phyloP scores from a whole-genome alignment of 345 rosid species.

The Cardamine chenopodiifolia region DNA sequence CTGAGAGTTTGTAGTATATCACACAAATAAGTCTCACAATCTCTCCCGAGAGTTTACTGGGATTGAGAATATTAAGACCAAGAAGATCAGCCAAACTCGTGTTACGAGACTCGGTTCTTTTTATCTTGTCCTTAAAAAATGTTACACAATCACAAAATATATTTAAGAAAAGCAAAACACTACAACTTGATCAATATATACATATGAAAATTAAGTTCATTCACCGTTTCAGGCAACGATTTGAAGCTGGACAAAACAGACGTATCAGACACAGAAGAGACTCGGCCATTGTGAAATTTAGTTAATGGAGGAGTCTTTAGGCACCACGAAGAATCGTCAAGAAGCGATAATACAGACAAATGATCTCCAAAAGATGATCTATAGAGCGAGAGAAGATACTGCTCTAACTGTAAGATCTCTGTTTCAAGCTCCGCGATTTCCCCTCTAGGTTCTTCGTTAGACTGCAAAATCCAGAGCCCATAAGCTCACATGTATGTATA shows the following conservation, averaged over 20 bases:
- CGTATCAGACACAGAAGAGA: slow-evolving; percentile 20
- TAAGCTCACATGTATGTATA: neutral
- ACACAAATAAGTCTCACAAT: slow-evolving; percentile 68
- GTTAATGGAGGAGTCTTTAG: slow-evolving; percentile 15
- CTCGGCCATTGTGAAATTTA: slow-evolving; percentile 37
- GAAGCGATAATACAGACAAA: slow-evolving; percentile 24
- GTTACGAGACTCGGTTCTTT: slow-evolving; percentile 45
- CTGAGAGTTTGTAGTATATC: slow-evolving; percentile 61
- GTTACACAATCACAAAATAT: slow-evolving; percentile 3
- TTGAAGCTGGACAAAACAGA: slow-evolving; percentile 11
- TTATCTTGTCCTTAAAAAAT: slow-evolving; percentile 48
- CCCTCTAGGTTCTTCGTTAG: slow-evolving; percentile 53
- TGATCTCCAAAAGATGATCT: slow-evolving; percentile 61
- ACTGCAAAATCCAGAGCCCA: slow-evolving; percentile 41
- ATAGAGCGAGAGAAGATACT: slow-evolving; percentile 64
- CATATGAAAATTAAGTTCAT: neutral
- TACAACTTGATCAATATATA: neutral
- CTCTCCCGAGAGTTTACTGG: slow-evolving; percentile 67
- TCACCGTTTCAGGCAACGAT: slow-evolving; percentile 21
- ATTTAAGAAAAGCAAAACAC: neutral
- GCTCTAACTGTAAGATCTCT: slow-evolving; percentile 63
- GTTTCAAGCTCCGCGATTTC: slow-evolving; percentile 65
- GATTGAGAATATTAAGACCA: slow-evolving; percentile 43
- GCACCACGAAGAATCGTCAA: slow-evolving; percentile 10
- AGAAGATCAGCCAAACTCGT: slow-evolving; percentile 79